Evolutionary conservation across 2,329 filamentous ascomycete species (phyloP), one percentile per base, ranked within the genome.

Genomic region (Ascochyta fabae): DNA sequence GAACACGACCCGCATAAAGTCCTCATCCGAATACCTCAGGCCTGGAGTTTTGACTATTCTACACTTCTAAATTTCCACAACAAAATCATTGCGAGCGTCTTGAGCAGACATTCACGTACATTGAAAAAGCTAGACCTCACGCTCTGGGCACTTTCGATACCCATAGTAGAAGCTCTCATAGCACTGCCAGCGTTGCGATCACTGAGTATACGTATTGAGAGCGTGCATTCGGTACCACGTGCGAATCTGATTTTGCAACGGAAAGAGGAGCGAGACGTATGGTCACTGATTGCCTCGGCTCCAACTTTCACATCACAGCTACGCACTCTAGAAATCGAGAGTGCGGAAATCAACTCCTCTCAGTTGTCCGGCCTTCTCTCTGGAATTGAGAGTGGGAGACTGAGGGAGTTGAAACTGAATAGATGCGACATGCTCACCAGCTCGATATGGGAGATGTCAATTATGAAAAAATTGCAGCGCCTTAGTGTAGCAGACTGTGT

Each of bases 11-110:
- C 62, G 7, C 59, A 66, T 24, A 58, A 54, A 27, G 58, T 66
- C 6, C 56, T 60, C 2, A 56, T 70, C 10, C 39, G 61, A 3
- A 69, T 72, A 33, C 65, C 60, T n/a, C 58, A 65, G 13, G 65
- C 65, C 1, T 51, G 60, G 22, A 40, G n/a, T 0, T 67, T 66
- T 42, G 53, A 60, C 36, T 64, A 64, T 45, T 16, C 23, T 7
- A 68, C 63, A 2, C 59, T 74, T 2, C 48, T 69, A 12, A 60
- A 34, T 23, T 73, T 75, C 56, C 70, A 75, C 46, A 65, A 61
- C 26, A 63, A 65, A 12, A 61, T 75, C 1, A 59, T 62, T 2
- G 56, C 59, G 2, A 69, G 58, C 45, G 57, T 75, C 19, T 51
- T 75, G 0, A 35, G 24, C 15, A 62, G 72, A 2, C 67, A 75